Evolutionary conservation across 352 stramenopile genomes (phyloP), one percentile per base, ranked within the genome.

Genomic region (Plasmopara halstedii): DNA sequence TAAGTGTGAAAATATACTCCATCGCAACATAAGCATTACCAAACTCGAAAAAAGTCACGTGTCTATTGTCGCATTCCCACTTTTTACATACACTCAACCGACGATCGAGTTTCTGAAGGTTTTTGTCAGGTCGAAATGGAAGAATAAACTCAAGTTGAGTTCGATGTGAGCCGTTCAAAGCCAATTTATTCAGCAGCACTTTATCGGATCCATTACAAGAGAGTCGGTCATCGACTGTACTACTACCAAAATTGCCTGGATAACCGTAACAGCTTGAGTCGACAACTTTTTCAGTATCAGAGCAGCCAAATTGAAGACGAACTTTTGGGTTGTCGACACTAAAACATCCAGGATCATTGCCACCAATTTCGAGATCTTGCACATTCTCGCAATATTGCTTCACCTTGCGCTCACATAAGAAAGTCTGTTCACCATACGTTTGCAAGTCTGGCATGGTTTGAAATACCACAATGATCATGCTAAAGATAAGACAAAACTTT

Each of bases 371-470:
- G 11, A 80, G 38, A 2, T 43, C 46, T 0, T 29, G 22, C 0
- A 58, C 64, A 6, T 55, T 45, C 3, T 57, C 46, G 20, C 77
- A 88, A 47, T 88, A 88, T 4, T 37, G 33, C 38, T 80, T 29
- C 9, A 85, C 77, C 6, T 66, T 58, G 10, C 60, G 59, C 46
- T 88, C 77, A 33, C 77, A 88, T 36, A 87, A 48, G 15, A 64
- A 62, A 7, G 74, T 85, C 9, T 59, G 11, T 18, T 86, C 72
- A 22, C 74, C 74, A 50, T 84, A 87, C 9, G 70, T 79, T 36
- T 88, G 77, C 22, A 88, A 46, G 18, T 88, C 77, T 1, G 77
- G 77, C 74, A 88, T 86, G 14, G 77, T 88, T 46, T 88, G 70
- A 35, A 85, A 76, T 20, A 85, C 59, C n/a, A 88, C 71, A 29